Evolutionary conservation across 805 yeast genomes (phyloP), one percentile per base, ranked within the genome.

Genomic region (Kodamaea lidongshanica): DNA sequence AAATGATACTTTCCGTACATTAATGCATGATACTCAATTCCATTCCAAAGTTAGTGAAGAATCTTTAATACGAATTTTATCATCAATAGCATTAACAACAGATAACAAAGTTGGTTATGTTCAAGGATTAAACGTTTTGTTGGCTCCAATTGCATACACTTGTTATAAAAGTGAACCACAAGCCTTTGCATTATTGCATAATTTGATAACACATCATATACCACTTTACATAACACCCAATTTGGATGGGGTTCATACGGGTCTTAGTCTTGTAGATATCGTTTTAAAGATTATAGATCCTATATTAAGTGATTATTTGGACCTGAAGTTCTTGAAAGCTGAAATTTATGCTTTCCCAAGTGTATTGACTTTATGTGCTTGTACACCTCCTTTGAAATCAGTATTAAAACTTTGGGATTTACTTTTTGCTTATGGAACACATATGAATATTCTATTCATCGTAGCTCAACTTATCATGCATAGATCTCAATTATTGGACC

Each of bases 81-180:
- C 83, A 18, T 77, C 82, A n/a, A 71, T 75, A 47, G 94, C 94
- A 3, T 56, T 74, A 52, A 54, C 69, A 12, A 36, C 50, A 7
- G 42, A 44, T n/a, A 45, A 44, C 30, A 48, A 47, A 23, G 59
- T 52, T 5, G 70, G 70, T 0, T 85, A 85, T 48, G 95, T 87
- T n/a, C 96, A 87, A 50, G 96, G 96, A 2, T 75, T 88, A 80
- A 87, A 87, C 50, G 86, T 87, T 0, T 53, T 87, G 13, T 69
- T 81, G 14, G 96, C 95, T 0, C 95, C 96, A 1, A 72, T 87
- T 33, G 70, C 86, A 11, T 87, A 74, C 49, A 68, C 81, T 1
- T 69, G 81, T 43, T 51, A 59, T 37, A 76, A 78, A 23, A 74
- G 86, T 19, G 96, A 87, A 50, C 87, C 95, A 0, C 85, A 86